Base-by-base conservation (phyloP, 192 early-diverging fungal genomes). In the Piromyces finnis region DNA sequence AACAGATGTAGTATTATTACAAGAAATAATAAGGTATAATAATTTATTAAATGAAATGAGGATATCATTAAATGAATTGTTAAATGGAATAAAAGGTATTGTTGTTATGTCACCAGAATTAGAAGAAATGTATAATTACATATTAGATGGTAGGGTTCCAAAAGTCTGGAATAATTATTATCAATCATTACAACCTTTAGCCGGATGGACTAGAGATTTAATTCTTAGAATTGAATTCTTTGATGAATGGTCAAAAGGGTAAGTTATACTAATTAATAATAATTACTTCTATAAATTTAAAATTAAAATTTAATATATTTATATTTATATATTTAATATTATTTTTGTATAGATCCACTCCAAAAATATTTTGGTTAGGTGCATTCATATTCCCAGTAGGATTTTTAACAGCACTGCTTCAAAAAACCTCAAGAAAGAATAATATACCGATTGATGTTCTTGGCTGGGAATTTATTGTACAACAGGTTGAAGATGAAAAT, bases 201-300 rank as follows among this genome's bases (percentile, higher is more conserved):
- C 51, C 7, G 51, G 51, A 68, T 68, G 51, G 51, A 68, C 51
- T 26, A 68, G 51, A n/a, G 90, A 91, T 83, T 79, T 91, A 17
- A 68, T 85, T 14, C 82, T 78, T 35, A 81, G 90, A 78, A 84
- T 91, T 37, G 90, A 91, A 80, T 85, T 86, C 82, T 91, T 91
- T 83, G 80, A 84, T 35, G 88, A 91, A 30, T 91, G 90, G 90
- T 81, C 89, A 17, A 91, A 89, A 88, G 88, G 89, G 89, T 90
- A 84, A 41, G 84, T 59, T 39, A 77, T 3, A 12, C 30, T 79
- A 17, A 22, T 27, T 41, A n/a, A 86, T 39, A 32, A 51, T 30
- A 83, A 77, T 27, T 81, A 30, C 26, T 29, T 29, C 5, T 79
- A 68, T 32, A 90, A 87, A 12, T 14, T 37, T 37, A 14, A 37